Percentiles rank a stretch among this genome's conserved stretches.
Conservation (phyloP, 331 rosid genomes). For the Pyrus hybrid region DNA sequence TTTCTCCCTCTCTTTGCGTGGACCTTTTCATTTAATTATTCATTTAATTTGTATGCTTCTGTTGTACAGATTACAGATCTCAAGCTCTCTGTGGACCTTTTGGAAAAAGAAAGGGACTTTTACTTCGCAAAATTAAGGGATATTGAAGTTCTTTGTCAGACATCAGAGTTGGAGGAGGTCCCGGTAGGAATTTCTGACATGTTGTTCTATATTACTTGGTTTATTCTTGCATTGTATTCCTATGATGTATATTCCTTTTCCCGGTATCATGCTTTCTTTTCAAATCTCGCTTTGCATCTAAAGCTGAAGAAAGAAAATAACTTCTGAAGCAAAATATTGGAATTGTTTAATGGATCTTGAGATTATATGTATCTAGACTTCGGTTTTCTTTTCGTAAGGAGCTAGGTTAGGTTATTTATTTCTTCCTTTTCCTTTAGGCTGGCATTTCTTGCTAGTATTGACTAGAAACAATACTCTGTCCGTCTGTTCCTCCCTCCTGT, state of each 20-base stretch:
- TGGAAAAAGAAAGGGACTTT: conserved; percentile 93
- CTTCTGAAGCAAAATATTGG: neutral
- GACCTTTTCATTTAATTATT: too few relatives aligned
- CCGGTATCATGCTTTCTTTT: neutral
- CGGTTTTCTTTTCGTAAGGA: neutral
- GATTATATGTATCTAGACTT: neutral
- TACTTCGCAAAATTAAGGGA: conserved; percentile 92
- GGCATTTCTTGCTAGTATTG: neutral
- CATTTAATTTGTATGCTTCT: conserved; percentile 2
- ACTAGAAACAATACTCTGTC: neutral
- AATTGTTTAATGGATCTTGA: neutral
- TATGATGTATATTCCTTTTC: neutral
- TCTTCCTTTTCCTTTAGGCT: neutral
- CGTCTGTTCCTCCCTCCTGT: neutral
- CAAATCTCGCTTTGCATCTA: neutral
- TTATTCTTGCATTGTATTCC: neutral
- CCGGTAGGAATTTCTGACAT: conserved; percentile 50
- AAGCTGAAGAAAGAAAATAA: neutral
- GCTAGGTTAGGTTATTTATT: neutral
- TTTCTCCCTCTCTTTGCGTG: too few relatives aligned
- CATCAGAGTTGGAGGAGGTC: conserved; percentile 59
- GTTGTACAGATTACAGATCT: conserved; percentile 67
- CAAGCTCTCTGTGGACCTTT: conserved; percentile 68
- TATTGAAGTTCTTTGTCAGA: conserved; percentile 84
- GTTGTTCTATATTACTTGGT: neutral